Percentiles rank a stretch among this genome's conserved stretches.
These are phyloP conservation scores for Talaromyces sp. DNA, from an alignment of 2,329 filamentous ascomycete genomes.

Conservation along the genomic window DNA sequence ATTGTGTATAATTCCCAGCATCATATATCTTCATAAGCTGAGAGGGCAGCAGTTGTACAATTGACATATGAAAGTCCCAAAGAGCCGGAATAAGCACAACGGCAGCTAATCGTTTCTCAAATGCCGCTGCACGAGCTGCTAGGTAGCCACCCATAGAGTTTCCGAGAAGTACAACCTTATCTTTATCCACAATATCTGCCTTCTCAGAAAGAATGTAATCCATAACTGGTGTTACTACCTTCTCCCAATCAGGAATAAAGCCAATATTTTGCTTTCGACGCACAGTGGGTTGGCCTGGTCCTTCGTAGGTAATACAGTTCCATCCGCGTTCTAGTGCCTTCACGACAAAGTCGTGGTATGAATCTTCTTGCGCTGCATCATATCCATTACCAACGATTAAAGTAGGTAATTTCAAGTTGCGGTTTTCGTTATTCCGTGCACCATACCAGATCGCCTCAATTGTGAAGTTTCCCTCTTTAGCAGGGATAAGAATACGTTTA, in stretches of 20 bases:
- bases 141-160: constrained; percentile 49
- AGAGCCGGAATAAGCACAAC: constrained; percentile 46
- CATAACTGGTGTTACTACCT: constrained; percentile 44
- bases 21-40: constrained; percentile 16
- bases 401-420: constrained; percentile 40
- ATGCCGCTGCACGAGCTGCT: constrained; percentile 46
- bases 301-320: constrained; percentile 52
- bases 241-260: constrained; percentile 52
- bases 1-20: constrained; percentile 15
- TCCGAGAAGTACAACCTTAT: constrained; percentile 42
- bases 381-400: constrained; percentile 47
- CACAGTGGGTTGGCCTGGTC: constrained; percentile 49
- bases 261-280: constrained; percentile 46
- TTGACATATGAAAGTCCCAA: constrained; percentile 27
- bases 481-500: constrained; percentile 35
- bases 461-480: constrained; percentile 32
- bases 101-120: constrained; percentile 48
- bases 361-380: constrained; percentile 50
- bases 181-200: constrained; percentile 7
- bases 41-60: constrained; percentile 4
- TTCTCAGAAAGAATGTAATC: constrained; percentile 34
- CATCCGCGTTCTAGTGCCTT: constrained; percentile 45
- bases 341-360: constrained; percentile 42
- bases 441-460: constrained; percentile 43
- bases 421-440: constrained; percentile 11